phyloP scores from a whole-genome alignment of 129 eudicot species.

The Rutidosis leptorrhynchoides region DNA sequence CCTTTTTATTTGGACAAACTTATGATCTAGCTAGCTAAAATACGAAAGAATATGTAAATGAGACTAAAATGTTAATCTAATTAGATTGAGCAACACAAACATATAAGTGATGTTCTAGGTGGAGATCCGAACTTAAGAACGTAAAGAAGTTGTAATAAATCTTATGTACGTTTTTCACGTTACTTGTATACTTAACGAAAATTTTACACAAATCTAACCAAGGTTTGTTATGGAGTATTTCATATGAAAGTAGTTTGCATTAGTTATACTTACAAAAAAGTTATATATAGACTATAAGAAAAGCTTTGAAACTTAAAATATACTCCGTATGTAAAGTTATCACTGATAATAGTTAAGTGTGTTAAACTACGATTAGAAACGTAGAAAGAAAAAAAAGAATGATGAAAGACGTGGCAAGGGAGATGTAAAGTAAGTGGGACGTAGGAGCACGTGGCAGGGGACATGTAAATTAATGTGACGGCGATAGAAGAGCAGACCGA shows the following conservation, averaged over 20 bases:
- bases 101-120: not conserved
- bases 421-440: not conserved
- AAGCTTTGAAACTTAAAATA: too few relatives aligned
- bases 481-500: not conserved
- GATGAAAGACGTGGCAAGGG: not conserved
- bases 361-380: not conserved
- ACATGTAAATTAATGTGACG: not conserved
- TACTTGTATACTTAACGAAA: too few relatives aligned
- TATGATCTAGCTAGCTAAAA: not conserved
- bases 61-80: not conserved
- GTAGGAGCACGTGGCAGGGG: not conserved
- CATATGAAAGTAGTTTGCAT: not conserved
- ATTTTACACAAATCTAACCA: too few relatives aligned
- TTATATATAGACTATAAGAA: too few relatives aligned
- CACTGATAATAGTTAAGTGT: not conserved
- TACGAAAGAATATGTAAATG: not conserved
- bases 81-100: not conserved
- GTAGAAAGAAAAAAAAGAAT: not conserved
- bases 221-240: too few relatives aligned
- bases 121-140: not conserved
- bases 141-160: too few relatives aligned
- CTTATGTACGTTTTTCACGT: too few relatives aligned
- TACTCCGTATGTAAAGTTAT: too few relatives aligned
- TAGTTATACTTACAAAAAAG: too few relatives aligned
- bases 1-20: not conserved